Evolutionary conservation across 2,329 filamentous ascomycete genomes (phyloP).

Genomic region (Fusarium mangiferae): DNA sequence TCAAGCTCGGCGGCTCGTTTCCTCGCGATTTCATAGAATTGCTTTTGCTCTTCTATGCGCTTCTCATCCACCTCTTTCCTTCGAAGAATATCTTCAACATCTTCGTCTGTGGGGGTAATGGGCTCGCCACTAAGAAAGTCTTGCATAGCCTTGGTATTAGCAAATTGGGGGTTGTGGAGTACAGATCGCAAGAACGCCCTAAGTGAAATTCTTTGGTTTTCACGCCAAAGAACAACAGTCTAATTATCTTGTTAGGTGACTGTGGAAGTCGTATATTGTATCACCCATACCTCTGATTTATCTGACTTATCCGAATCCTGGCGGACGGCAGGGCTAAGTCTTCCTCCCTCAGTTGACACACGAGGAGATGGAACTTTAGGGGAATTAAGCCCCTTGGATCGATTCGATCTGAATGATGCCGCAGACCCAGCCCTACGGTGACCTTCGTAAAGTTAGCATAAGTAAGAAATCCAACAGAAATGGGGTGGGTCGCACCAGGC

Average conservation of each 20-base stretch:
- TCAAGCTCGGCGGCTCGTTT: conserved; percentile 92
- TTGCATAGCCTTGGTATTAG: conserved; percentile 82
- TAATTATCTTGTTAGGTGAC: conserved; percentile 49
- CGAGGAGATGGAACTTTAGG: conserved; percentile 46
- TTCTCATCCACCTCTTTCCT: conserved; percentile 87
- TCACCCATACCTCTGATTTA: conserved; percentile 41
- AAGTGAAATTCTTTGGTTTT: conserved; percentile 90
- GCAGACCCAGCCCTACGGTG: conserved; percentile 43
- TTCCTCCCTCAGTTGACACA: conserved; percentile 47
- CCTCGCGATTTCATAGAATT: conserved; percentile 95
- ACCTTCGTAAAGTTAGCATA: conserved; percentile 32
- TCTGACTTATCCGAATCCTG: conserved; percentile 39
- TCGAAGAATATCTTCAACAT: conserved; percentile 81
- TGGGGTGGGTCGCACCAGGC: conserved; percentile 31
- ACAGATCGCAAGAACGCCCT: conserved; percentile 90
- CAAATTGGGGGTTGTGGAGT: conserved; percentile 84
- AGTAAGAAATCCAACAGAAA: neutral
- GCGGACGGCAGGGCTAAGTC: conserved; percentile 40
- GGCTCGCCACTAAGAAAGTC: conserved; percentile 84
- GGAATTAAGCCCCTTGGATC: conserved; percentile 45
- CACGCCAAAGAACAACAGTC: conserved; percentile 77
- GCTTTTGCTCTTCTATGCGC: conserved; percentile 89
- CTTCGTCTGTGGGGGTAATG: conserved; percentile 81
- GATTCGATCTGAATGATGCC: conserved; percentile 46
- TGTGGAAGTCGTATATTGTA: no score